phyloP scores from a whole-genome alignment of 495 filamentous ascomycete genomes.

The Aspergillus egyptiacus region DNA sequence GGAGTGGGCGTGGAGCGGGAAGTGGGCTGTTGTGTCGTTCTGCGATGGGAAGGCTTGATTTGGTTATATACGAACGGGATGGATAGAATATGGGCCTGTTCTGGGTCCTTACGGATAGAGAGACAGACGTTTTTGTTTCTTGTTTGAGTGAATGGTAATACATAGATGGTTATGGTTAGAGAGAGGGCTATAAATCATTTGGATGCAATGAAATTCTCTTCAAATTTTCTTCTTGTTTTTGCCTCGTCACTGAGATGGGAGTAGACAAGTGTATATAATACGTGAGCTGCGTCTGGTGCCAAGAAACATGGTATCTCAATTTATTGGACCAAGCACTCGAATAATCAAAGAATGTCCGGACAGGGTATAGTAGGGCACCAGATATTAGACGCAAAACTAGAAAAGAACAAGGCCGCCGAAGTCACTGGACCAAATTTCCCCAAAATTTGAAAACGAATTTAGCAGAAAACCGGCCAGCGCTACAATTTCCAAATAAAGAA shows the following conservation, averaged over 20 bases:
- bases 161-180: neutral
- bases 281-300: too few relatives aligned
- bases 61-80: neutral
- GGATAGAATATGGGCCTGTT: neutral
- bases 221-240: too few relatives aligned
- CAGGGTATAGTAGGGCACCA: too few relatives aligned
- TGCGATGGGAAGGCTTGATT: slow-evolving; percentile 58
- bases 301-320: neutral
- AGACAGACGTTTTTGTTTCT: neutral
- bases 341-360: neutral
- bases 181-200: neutral
- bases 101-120: too few relatives aligned
- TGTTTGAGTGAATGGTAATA: neutral
- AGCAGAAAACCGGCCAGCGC: too few relatives aligned
- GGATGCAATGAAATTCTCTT: too few relatives aligned
- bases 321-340: neutral
- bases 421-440: too few relatives aligned
- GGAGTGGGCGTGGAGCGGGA: slow-evolving; percentile 96
- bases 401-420: too few relatives aligned
- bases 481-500: neutral
- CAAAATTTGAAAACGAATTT: too few relatives aligned
- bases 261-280: too few relatives aligned
- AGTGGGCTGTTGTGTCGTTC: slow-evolving; percentile 93
- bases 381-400: too few relatives aligned
- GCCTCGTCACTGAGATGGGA: too few relatives aligned